phyloP scores from a whole-genome alignment of 2,329 filamentous ascomycete genomes.

The Dothideomycetes sp. region DNA sequence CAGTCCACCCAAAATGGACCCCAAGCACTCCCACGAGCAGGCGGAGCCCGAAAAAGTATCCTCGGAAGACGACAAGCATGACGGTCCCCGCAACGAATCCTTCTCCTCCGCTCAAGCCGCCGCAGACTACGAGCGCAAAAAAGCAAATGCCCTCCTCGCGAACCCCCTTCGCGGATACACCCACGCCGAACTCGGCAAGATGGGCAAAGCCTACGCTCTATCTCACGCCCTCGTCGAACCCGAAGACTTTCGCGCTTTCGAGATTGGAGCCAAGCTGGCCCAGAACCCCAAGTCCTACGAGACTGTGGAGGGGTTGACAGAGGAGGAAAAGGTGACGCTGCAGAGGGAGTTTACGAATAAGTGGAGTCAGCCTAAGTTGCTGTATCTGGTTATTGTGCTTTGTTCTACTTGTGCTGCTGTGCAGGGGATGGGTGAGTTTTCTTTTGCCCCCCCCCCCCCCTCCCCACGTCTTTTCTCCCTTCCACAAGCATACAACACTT shows the following conservation, averaged over 20 bases:
- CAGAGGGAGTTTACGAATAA: slow-evolving; percentile 47
- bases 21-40: neutral
- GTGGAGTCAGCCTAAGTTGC: slow-evolving; percentile 36
- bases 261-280: slow-evolving; percentile 39
- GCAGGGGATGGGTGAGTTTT: slow-evolving; percentile 52
- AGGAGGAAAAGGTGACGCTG: slow-evolving; percentile 30
- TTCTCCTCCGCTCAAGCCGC: slow-evolving; percentile 8
- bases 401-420: slow-evolving; percentile 54
- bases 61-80: neutral
- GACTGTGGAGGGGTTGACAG: slow-evolving; percentile 30
- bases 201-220: slow-evolving; percentile 48
- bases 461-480: neutral
- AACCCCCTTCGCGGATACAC: slow-evolving; percentile 41
- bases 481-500: too few species aligned
- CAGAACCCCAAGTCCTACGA: slow-evolving; percentile 37
- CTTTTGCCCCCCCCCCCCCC: too few species aligned
- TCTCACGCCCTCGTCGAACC: slow-evolving; percentile 33
- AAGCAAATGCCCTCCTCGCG: slow-evolving; percentile 38
- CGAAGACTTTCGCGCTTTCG: slow-evolving; percentile 24
- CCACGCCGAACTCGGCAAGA: slow-evolving; percentile 40
- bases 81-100: neutral
- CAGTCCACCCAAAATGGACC: neutral
- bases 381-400: slow-evolving; percentile 41
- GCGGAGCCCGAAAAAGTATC: neutral
- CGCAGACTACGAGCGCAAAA: slow-evolving; percentile 21